Base-by-base conservation (phyloP, 768 basidiomycete genomes). In the Leccinellum albellum region DNA sequence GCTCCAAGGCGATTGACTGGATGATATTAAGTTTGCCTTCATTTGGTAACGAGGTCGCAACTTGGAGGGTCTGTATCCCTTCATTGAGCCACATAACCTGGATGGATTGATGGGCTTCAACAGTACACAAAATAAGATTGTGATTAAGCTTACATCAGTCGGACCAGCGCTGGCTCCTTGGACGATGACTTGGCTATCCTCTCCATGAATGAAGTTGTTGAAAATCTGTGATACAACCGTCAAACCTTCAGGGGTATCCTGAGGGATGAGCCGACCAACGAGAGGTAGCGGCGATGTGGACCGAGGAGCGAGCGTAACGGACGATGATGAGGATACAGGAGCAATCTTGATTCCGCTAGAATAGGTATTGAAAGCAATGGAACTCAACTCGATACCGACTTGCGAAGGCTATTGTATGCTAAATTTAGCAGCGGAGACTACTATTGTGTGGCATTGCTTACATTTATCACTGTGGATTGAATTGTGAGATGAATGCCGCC, bases 71-170 rank as follows among this genome's bases (percentile, higher is more conserved):
- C 70, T 85, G 81, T 66, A 90, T 88, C 24, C 81, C 88, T 50
- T 84, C 79, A 62, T 88, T 87, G 23, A 90, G 73, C 88, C 88
- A 90, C 4, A 82, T 79, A 13, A 85, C 85, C 85, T 87, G 56
- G 9, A 57, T 44, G 12, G 26, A 40, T 44, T 8, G 12, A 45
- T 45, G 44, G 7, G 20, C 15, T 17, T 58, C 23, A 64, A 57
- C 23, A 24, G 44, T 37, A 51, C 53, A 50, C 46, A 54, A n/a
- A 42, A 31, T 10, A 5, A 24, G 20, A 37, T 17, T 29, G 8
- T 28, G 8, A 33, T 42, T 15, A 14, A 35, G 64, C 78, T 49
- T 64, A 88, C 87, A 59, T 80, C 80, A 51, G 74, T 73, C 1
- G 85, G 76, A 14, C 83, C 83, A 4, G 84, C 85, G 55, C 79